phyloP scores from a whole-genome alignment of 805 yeast species.

The Lachancea mirantina region DNA sequence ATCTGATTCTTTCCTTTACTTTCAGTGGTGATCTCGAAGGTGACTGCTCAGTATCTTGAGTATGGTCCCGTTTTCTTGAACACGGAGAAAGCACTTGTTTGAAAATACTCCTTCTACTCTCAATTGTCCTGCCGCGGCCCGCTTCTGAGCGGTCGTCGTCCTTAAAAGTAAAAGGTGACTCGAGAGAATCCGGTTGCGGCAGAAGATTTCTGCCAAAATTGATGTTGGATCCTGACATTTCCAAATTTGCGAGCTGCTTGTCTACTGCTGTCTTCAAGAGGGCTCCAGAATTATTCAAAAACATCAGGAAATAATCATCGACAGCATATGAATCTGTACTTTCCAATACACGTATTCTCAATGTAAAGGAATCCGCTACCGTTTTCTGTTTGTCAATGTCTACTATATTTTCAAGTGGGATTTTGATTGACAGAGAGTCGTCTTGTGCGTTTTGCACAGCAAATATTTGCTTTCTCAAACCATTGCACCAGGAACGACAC shows the following conservation, averaged over 20 bases:
- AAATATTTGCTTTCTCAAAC: constrained; percentile 69
- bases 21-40: background rate
- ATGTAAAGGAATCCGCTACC: constrained; percentile 48
- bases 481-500: constrained; percentile 77
- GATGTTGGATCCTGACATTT: constrained; percentile 4
- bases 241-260: constrained; percentile 18
- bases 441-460: constrained; percentile 55
- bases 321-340: constrained; percentile 44
- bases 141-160: background rate
- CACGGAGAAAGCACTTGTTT: constrained; percentile 6
- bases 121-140: background rate
- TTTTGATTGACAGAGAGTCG: constrained; percentile 65
- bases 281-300: constrained; percentile 43
- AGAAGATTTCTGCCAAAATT: background rate
- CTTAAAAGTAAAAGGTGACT: too few relatives aligned
- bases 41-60: background rate
- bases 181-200: background rate
- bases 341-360: constrained; percentile 57
- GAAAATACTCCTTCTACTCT: constrained; percentile 1
- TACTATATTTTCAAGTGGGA: constrained; percentile 63
- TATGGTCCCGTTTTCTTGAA: background rate
- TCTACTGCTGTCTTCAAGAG: constrained; percentile 37
- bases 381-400: constrained; percentile 52
- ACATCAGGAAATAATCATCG: constrained; percentile 67
- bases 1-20: constrained; percentile 1